phyloP scores from a whole-genome alignment of 2,329 filamentous ascomycete genomes.

The Fusarium euwallaceae region DNA sequence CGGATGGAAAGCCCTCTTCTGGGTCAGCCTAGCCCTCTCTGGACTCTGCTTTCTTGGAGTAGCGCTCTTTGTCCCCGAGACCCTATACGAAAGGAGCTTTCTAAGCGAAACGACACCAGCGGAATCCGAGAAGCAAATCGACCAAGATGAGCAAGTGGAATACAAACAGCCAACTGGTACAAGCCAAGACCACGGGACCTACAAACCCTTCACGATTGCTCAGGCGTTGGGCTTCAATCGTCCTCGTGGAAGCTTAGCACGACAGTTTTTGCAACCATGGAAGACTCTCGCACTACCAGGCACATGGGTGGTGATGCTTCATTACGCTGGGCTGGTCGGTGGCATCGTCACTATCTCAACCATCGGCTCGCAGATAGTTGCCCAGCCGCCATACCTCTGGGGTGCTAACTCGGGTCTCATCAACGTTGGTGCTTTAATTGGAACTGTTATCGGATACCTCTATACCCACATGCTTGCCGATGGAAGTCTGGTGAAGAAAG shows the following conservation, averaged over 20 bases:
- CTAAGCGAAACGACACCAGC: background rate
- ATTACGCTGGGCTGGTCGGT: constrained; percentile 54
- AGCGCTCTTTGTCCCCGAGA: constrained; percentile 53
- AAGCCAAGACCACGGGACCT: background rate
- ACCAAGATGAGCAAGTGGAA: constrained; percentile 22
- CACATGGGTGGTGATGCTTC: constrained; percentile 54
- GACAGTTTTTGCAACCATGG: constrained; percentile 27
- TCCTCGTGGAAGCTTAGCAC: constrained; percentile 14
- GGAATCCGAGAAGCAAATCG: constrained; percentile 5
- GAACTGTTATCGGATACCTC: constrained; percentile 45
- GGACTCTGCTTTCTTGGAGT: constrained; percentile 42
- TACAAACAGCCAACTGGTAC: background rate
- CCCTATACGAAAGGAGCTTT: constrained; percentile 44
- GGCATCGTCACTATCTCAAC: constrained; percentile 52
- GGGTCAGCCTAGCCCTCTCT: constrained; percentile 48
- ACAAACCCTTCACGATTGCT: constrained; percentile 13
- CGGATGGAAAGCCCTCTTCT: constrained; percentile 52
- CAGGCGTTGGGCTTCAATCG: constrained; percentile 25
- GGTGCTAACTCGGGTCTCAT: constrained; percentile 50
- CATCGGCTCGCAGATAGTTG: constrained; percentile 50
- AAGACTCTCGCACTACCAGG: constrained; percentile 45
- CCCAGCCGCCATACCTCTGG: constrained; percentile 52
- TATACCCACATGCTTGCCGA: constrained; percentile 48
- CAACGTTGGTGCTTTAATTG: constrained; percentile 52
- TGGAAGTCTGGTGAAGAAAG: constrained; percentile 12